Percentiles rank a stretch among this genome's conserved stretches.
phyloP scores from a whole-genome alignment of 441 rosid genomes.

The Capsella rubella region DNA sequence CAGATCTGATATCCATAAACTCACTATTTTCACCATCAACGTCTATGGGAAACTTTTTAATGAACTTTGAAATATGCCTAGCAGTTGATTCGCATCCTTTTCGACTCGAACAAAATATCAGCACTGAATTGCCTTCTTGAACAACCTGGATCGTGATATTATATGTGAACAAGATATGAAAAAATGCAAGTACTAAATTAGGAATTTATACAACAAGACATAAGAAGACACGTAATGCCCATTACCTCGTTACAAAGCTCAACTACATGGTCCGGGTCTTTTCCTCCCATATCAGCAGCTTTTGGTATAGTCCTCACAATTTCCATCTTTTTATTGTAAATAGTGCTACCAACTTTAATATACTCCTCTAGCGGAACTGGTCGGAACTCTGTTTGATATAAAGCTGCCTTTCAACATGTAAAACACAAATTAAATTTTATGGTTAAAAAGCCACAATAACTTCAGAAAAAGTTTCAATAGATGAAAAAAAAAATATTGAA shows the following conservation, averaged over 20 bases:
- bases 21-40: slow-evolving; percentile 59
- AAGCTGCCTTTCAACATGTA: slow-evolving; percentile 76
- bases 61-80: slow-evolving; percentile 79
- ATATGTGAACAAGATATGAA: slow-evolving; percentile 30
- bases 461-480: slow-evolving; percentile 12
- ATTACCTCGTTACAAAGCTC: slow-evolving; percentile 94
- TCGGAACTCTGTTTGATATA: slow-evolving; percentile 93
- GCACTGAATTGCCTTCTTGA: slow-evolving; percentile 95
- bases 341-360: slow-evolving; percentile 88
- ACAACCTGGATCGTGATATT: slow-evolving; percentile 67
- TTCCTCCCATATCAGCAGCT: slow-evolving; percentile 80
- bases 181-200: slow-evolving; percentile 31
- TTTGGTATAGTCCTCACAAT: slow-evolving; percentile 76
- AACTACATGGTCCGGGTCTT: slow-evolving; percentile 97
- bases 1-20: slow-evolving; percentile 72
- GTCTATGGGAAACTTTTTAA: slow-evolving; percentile 63
- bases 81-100: slow-evolving; percentile 99
- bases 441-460: slow-evolving; percentile 18
- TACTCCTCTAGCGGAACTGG: slow-evolving; percentile 97
- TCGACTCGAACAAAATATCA: slow-evolving; percentile 96
- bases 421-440: slow-evolving; percentile 31
- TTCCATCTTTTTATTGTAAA: slow-evolving; percentile 86
- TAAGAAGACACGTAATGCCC: slow-evolving; percentile 12
- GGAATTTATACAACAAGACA: slow-evolving; percentile 22
- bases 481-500: slow-evolving; percentile 20